These are phyloP conservation scores for Suhomyces bribrorum DNA, from an alignment of 1,139 yeast species.

Conservation along the genomic window DNA sequence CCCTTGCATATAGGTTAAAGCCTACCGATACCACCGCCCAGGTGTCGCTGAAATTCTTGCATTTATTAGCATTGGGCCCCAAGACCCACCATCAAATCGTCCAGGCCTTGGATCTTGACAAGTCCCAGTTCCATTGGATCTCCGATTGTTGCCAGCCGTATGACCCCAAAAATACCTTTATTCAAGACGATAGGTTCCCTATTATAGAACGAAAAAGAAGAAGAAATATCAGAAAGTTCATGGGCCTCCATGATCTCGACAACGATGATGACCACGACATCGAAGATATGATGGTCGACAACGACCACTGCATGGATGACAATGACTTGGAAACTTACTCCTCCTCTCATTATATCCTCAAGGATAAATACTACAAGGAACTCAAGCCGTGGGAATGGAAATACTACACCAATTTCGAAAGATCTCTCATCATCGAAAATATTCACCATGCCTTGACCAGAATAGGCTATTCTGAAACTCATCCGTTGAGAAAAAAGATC, in stretches of 20 bases:
- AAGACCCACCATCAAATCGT: conserved; percentile 22
- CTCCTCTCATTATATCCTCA: conserved; percentile 26
- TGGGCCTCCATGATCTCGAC: conserved; percentile 3
- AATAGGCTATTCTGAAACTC: conserved; percentile 46
- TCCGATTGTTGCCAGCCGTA: conserved; percentile 31
- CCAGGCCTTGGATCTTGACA: conserved; percentile 15
- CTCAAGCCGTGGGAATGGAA: conserved; percentile 44
- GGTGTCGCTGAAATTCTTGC: conserved; percentile 30
- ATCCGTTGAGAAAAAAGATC: conserved; percentile 44
- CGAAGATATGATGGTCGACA: conserved; percentile 15
- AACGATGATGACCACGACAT: conserved; percentile 14
- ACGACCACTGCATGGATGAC: conserved; percentile 14
- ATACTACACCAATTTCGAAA: conserved; percentile 35
- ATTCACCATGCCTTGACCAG: conserved; percentile 44
- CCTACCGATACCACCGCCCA: conserved; percentile 24
- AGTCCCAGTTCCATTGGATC: conserved; percentile 7
- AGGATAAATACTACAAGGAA: conserved; percentile 47
- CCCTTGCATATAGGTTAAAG: conserved; percentile 21
- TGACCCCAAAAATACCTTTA: conserved; percentile 35
- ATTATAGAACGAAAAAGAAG: conserved; percentile 17
- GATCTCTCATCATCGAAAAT: conserved; percentile 34
- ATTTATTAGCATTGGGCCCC: conserved; percentile 45
- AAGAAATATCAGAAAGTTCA: conserved; percentile 6
- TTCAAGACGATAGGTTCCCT: conserved; percentile 37
- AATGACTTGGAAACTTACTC: conserved; percentile 10